Evolutionary conservation across 352 stramenopile species (phyloP).

Genomic region (Pythium vanterpoolii): DNA sequence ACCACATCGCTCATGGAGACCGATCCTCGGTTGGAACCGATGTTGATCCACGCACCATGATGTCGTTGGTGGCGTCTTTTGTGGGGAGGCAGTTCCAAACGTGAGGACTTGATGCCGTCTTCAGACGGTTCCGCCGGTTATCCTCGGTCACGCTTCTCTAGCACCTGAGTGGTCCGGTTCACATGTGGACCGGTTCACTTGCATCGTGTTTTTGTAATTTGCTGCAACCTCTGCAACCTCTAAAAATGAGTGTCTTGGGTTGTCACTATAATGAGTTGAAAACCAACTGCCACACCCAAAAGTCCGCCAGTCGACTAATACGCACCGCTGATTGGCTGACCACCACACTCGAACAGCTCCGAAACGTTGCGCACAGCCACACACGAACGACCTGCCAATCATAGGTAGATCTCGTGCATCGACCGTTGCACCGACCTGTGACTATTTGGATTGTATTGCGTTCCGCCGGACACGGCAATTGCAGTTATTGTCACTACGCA

Average conservation of each 20-base stretch:
- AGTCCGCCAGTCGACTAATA: constrained; percentile 19
- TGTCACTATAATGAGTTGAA: constrained; percentile 11
- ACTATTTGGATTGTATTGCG: too few relatives aligned
- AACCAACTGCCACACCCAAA: too few relatives aligned
- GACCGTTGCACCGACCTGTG: too few relatives aligned
- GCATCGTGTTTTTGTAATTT: constrained; percentile 8
- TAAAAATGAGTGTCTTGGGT: too few relatives aligned
- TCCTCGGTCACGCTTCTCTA: constrained; percentile 23
- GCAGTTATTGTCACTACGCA: background rate
- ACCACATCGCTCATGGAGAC: background rate
- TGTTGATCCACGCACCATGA: constrained; percentile 18
- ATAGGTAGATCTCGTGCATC: background rate
- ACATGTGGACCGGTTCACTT: constrained; percentile 9
- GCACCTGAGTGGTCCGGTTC: constrained; percentile 21
- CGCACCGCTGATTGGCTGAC: constrained; percentile 14
- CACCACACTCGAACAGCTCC: constrained; percentile 9
- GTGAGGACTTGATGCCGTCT: constrained; percentile 14
- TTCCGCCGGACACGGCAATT: constrained; percentile 1
- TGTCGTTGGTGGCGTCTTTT: constrained; percentile 19
- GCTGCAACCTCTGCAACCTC: too few relatives aligned
- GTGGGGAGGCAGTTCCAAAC: constrained; percentile 28
- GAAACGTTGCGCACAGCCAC: background rate
- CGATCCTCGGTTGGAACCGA: background rate
- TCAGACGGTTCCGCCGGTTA: constrained; percentile 19
- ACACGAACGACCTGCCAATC: too few relatives aligned